Conservation (phyloP, 257 asterid species). For the Cordia subcordata region DNA sequence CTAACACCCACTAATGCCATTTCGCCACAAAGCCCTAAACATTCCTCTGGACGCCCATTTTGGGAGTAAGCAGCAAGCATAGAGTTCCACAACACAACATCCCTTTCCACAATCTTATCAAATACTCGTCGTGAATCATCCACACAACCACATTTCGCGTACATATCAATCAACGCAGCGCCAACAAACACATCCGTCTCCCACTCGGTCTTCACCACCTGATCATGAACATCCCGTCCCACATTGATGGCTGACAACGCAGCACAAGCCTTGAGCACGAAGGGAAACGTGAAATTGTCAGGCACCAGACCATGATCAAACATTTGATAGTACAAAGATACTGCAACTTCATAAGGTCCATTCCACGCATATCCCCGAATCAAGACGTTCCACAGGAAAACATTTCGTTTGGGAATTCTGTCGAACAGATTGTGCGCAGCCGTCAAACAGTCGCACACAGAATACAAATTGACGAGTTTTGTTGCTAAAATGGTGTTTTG, state of each 20-base stretch:
- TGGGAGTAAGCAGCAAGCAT: slow-evolving; percentile 55
- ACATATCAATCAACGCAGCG: slow-evolving; percentile 59
- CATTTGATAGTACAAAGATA: slow-evolving; percentile 39
- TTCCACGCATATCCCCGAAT: slow-evolving; percentile 67
- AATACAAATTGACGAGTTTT: slow-evolving; percentile 46
- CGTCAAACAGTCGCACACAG: slow-evolving; percentile 27
- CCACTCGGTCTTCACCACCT: slow-evolving; percentile 34
- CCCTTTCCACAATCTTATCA: slow-evolving; percentile 38
- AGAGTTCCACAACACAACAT: slow-evolving; percentile 64
- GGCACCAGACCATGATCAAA: slow-evolving; percentile 43
- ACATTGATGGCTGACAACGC: slow-evolving; percentile 32
- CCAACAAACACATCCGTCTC: slow-evolving; percentile 58
- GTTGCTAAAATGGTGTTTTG: slow-evolving; percentile 37
- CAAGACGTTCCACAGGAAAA: slow-evolving; percentile 61
- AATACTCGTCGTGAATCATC: slow-evolving; percentile 37
- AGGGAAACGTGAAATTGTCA: slow-evolving; percentile 54
- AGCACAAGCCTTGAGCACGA: slow-evolving; percentile 58
- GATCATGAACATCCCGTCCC: slow-evolving; percentile 46
- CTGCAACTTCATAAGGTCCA: slow-evolving; percentile 44
- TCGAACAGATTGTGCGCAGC: slow-evolving; percentile 55
- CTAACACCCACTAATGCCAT: slow-evolving; percentile 35
- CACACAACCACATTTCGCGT: slow-evolving; percentile 54
- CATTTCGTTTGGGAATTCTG: slow-evolving; percentile 43
- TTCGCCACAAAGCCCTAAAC: slow-evolving; percentile 39
- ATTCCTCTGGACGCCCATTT: slow-evolving; percentile 44